phyloP scores from a whole-genome alignment of 331 rosid genomes.

The Telfairia occidentalis region DNA sequence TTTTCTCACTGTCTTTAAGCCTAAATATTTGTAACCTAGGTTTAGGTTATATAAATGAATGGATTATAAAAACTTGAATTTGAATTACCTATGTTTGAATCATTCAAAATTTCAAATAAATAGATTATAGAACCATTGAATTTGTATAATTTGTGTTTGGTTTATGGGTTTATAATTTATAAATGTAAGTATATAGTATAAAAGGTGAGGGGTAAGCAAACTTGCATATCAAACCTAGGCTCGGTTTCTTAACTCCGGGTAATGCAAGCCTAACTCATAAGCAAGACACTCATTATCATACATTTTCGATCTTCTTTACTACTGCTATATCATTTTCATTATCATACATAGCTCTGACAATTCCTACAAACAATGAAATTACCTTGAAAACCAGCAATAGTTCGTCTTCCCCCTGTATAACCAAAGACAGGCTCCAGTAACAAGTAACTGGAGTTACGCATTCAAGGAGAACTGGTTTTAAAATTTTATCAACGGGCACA shows the following conservation, averaged over 20 bases:
- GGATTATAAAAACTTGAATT: background rate
- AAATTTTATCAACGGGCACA: conserved; percentile 66
- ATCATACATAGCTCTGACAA: background rate
- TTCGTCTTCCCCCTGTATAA: conserved; percentile 50
- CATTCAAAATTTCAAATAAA: background rate
- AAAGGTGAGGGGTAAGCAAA: background rate
- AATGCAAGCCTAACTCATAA: background rate
- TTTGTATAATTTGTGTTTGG: background rate
- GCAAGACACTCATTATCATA: background rate
- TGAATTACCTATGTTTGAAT: background rate
- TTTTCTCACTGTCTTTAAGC: background rate
- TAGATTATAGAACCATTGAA: background rate
- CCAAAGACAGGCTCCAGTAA: conserved; percentile 71
- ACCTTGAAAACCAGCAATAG: conserved; percentile 68
- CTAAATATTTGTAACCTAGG: background rate
- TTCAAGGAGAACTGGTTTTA: conserved; percentile 68
- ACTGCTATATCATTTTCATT: background rate
- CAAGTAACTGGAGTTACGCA: conserved; percentile 85
- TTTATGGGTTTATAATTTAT: no score
- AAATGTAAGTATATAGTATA: background rate
- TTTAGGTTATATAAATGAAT: background rate
- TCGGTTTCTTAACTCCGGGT: background rate
- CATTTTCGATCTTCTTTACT: background rate
- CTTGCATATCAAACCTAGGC: background rate
- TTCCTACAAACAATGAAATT: background rate